Base-by-base conservation (phyloP, 1,284 basidiomycete genomes). In the Trichosporon inkin region DNA sequence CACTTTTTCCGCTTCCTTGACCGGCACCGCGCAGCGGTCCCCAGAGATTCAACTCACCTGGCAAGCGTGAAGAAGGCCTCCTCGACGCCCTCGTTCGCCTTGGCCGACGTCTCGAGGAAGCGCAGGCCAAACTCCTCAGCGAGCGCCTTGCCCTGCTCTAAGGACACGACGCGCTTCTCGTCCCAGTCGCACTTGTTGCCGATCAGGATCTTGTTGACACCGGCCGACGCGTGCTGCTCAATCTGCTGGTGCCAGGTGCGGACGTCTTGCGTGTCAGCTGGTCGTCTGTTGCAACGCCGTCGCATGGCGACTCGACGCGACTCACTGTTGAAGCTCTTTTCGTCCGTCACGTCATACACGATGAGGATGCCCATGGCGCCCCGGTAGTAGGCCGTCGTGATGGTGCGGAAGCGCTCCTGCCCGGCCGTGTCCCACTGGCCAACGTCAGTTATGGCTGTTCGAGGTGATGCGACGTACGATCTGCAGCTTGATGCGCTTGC, bases 131-230 rank as follows among this genome's bases (percentile, higher is more conserved):
- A 55, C 80, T 94, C 62, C 81, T 87, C 61, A 85, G 93, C 78
- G 85, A 93, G 75, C 80, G 91, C 58, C 77, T 84, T 40, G 81
- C 85, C 70, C 80, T 94, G 62, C 83, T 86, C 53, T 78, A 84
- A 62, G 1, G 90, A 88, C 57, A 99, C 90, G 20, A 87, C 90
- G 68, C 90, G 88, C 82, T 98, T 98, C 80, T 98, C 95, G 58
- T 88, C 87, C 93, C 94, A 97, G 79, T 99, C 96, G 62, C 90
- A 96, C 81, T 99, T 99, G 84, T 99, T 99, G 55, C 96, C 96
- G 65, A 99, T 90, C 59, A 99, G 86, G 65, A 99, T 92, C 86
- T 98, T 99, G 85, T 97, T 97, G 63, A 99, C 96, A 37, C 92
- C 94, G 71, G 98, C 92, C 5, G 93, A 96, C 24, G 96, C 96